Base-by-base conservation (phyloP, 148 eudicot genomes). In the Bassia scoparia region DNA sequence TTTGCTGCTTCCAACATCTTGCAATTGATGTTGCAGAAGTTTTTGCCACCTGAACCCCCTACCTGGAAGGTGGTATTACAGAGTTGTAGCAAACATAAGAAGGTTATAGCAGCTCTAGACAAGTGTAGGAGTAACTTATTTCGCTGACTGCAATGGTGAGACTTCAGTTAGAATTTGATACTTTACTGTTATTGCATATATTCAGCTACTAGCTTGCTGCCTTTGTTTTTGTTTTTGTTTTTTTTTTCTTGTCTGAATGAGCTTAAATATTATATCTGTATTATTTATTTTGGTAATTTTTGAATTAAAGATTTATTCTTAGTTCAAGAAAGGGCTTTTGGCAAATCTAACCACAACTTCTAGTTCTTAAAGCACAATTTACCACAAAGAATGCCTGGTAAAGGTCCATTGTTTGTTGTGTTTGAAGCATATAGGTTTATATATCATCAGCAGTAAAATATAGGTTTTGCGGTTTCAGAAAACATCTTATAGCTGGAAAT, bases 21-120 rank as follows among this genome's bases (percentile, higher is more conserved):
- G 49, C 84, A 84, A 64, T 73, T 89, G 64, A 94, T 91, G 98
- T 83, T 94, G 77, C 86, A 83, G 64, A 89, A 84, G 77, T 77
- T 76, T 81, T 77, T 94, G 82, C 77, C 86, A 58, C 90, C 96
- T 35, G 76, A 86, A 65, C 79, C 84, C 52, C 81, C 91, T 35
- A 88, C 92, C 60, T 86, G 92, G 93, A 88, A 88, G 69, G 82
- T 34, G 67, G 87, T 91, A 79, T 78, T 91, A 58, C 82, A 48
- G 78, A 81, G 79, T 55, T 77, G 87, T 71, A 89, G 91, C 79
- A 89, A 83, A 76, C 81, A 79, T 55, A 84, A 69, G 79, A 89
- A 80, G 85, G 69, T 83, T 66, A 49, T 46, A 73, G 83, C 71
- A 62, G 84, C 80, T 60, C 77, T 91, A 68, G 81, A 84, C 37